Percentiles rank a stretch among this genome's conserved stretches.
Evolutionary conservation across 2,329 filamentous ascomycete species (phyloP).

Genomic region (Microsporum audouinii): DNA sequence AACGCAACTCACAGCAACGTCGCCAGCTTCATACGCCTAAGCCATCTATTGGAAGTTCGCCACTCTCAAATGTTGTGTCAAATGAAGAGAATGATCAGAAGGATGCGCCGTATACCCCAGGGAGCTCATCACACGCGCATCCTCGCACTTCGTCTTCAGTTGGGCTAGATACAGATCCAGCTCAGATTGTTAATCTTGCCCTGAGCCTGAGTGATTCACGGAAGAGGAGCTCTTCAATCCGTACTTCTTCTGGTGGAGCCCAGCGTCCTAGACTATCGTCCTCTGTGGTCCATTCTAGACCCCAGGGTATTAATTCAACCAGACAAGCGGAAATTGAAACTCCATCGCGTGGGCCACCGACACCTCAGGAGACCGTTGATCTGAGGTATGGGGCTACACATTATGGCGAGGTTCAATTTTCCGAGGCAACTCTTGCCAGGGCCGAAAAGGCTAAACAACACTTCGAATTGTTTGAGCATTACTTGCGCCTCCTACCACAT

Average conservation of each 20-base stretch:
- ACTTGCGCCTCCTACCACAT: conserved; percentile 65
- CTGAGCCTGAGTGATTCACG: conserved; percentile 71
- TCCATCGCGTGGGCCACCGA: neutral
- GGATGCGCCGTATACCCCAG: neutral
- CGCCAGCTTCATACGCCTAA: neutral
- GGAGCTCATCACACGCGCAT: neutral
- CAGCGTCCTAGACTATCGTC: conserved; percentile 6
- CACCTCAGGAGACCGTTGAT: neutral
- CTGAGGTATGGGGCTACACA: neutral
- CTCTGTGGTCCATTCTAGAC: neutral
- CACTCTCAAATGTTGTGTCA: neutral
- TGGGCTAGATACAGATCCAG: conserved; percentile 60
- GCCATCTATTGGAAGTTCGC: conserved; percentile 1
- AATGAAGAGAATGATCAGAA: neutral
- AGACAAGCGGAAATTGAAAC: neutral
- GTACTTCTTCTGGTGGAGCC: conserved; percentile 3
- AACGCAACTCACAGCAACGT: neutral
- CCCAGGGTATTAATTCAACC: neutral
- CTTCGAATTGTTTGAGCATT: conserved; percentile 76
- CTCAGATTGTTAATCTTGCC: conserved; percentile 87
- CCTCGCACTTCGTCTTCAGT: neutral
- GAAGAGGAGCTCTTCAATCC: conserved; percentile 20
- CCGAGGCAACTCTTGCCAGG: conserved; percentile 66
- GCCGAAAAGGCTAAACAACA: conserved; percentile 75
- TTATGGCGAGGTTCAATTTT: conserved; percentile 41